These are phyloP conservation scores for Lolium perenne DNA, from an alignment of 176 grass and related monocot species.

Conservation along the genomic window DNA sequence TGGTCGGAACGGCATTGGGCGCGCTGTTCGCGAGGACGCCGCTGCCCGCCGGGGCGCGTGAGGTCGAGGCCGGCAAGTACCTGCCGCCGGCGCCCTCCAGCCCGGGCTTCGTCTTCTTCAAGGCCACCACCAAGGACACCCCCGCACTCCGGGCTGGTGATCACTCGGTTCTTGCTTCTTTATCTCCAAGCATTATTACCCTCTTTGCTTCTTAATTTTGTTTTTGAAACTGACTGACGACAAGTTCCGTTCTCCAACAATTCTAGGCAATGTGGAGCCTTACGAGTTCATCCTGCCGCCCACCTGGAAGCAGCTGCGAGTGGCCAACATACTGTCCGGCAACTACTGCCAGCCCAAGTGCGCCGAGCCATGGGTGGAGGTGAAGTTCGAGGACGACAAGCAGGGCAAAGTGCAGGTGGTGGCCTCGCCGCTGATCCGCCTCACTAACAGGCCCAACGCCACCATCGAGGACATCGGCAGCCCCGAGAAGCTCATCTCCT, in stretches of 20 bases:
- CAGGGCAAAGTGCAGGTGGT: conserved; percentile 97
- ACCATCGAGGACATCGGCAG: conserved; percentile 94
- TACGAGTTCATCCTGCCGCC: conserved; percentile 93
- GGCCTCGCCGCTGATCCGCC: conserved; percentile 85
- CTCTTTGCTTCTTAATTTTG: background rate
- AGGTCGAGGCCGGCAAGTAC: conserved; percentile 81
- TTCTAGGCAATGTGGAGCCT: conserved; percentile 86
- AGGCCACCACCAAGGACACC: conserved; percentile 84
- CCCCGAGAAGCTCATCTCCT: conserved; percentile 86
- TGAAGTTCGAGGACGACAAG: conserved; percentile 94
- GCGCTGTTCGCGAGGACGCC: conserved; percentile 55
- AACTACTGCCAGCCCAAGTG: conserved; percentile 99
- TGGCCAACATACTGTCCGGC: conserved; percentile 95
- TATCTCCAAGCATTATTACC: background rate
- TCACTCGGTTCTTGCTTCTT: background rate
- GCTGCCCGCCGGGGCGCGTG: conserved; percentile 45
- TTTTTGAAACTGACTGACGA: background rate
- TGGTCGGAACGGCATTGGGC: conserved; percentile 53
- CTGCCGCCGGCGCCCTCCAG: conserved; percentile 68
- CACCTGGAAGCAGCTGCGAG: conserved; percentile 85
- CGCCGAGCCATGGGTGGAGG: conserved; percentile 97
- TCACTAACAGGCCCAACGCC: conserved; percentile 87
- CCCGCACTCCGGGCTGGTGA: conserved; percentile 94
- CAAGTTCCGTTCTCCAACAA: background rate
- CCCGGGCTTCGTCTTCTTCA: conserved; percentile 81